Base-by-base conservation (phyloP, 148 eudicot genomes). In the Rhododendron williamsianum region DNA sequence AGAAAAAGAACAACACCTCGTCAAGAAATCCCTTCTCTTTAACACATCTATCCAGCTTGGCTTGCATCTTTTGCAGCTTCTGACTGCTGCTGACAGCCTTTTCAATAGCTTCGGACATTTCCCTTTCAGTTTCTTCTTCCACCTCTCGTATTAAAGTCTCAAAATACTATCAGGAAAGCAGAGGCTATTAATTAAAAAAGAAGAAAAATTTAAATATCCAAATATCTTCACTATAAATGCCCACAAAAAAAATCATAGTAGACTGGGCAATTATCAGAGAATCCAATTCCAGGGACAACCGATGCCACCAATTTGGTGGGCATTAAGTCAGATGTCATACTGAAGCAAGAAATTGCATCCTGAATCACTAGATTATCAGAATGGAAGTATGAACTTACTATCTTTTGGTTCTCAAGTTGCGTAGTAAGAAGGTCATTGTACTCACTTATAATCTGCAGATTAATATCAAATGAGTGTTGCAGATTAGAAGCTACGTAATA, bases 331-430 rank as follows among this genome's bases (percentile, higher is more conserved):
- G 51, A 71, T 33, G 9, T 69, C 79, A 67, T 25, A 48, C 58
- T 76, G 4, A 52, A 49, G 74, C 76, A 84, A 21, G 46, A 46
- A 52, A 13, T 2, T 10, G 7, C 16, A 80, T 76, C 83, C 27
- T 25, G 38, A 36, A n/a, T 27, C 72, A 81, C 10, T 19, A 43
- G 12, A 18, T 18, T 12, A 54, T 65, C 45, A 82, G 52, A 51
- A 73, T 18, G 45, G 30, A 76, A 27, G 82, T 23, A 76, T 54
- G 58, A 84, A 86, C 95, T 92, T 88, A 94, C 99, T 89, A 89
- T 73, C 76, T 93, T 97, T 84, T 95, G 99, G 87, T 89, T 95
- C 92, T 97, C 99, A 86, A 97, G 96, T 87, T 97, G 98, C 36
- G 94, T 89, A 78, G 98, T 92, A 76, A 94, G 96, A 78, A 95